Conservation (phyloP, 352 stramenopile genomes). For the Phytophthora aleatoria region DNA sequence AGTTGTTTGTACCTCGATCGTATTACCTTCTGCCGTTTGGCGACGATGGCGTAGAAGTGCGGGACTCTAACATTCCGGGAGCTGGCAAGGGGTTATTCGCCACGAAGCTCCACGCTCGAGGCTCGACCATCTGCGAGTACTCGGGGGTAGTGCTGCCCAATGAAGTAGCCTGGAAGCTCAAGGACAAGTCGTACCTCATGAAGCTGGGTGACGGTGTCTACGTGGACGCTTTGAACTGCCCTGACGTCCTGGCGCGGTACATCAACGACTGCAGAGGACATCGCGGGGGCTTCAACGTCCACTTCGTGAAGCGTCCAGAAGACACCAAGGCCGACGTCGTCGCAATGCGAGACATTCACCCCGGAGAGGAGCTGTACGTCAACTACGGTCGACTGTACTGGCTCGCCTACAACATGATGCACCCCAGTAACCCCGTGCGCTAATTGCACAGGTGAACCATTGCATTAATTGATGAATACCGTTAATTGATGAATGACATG, state of each 20-base stretch:
- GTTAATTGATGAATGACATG: slow-evolving; percentile 1
- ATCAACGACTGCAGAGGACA: slow-evolving; percentile 82
- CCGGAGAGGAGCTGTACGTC: slow-evolving; percentile 75
- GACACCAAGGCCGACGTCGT: slow-evolving; percentile 61
- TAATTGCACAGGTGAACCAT: slow-evolving; percentile 21
- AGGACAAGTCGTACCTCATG: slow-evolving; percentile 84
- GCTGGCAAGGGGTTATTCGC: slow-evolving; percentile 64
- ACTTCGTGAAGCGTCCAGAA: slow-evolving; percentile 66
- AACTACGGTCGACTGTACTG: slow-evolving; percentile 88
- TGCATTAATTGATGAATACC: not conserved
- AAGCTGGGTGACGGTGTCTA: slow-evolving; percentile 78
- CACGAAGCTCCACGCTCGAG: slow-evolving; percentile 28
- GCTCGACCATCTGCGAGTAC: slow-evolving; percentile 51
- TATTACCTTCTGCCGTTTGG: slow-evolving; percentile 24
- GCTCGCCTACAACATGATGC: slow-evolving; percentile 76
- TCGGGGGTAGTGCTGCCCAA: slow-evolving; percentile 45
- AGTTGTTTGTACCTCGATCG: slow-evolving; percentile 26
- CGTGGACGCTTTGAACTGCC: slow-evolving; percentile 63
- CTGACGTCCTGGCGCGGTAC: slow-evolving; percentile 62
- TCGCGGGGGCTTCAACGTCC: slow-evolving; percentile 67
- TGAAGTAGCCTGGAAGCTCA: slow-evolving; percentile 55
- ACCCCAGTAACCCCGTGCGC: slow-evolving; percentile 56
- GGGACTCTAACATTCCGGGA: slow-evolving; percentile 49
- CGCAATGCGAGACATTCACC: slow-evolving; percentile 58
- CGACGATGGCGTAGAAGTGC: slow-evolving; percentile 47